A percentile compares a stretch with the other conserved stretches of the same genome.
Evolutionary conservation across 306 rosid species (phyloP).

Genomic region (Mucuna pruriens): DNA sequence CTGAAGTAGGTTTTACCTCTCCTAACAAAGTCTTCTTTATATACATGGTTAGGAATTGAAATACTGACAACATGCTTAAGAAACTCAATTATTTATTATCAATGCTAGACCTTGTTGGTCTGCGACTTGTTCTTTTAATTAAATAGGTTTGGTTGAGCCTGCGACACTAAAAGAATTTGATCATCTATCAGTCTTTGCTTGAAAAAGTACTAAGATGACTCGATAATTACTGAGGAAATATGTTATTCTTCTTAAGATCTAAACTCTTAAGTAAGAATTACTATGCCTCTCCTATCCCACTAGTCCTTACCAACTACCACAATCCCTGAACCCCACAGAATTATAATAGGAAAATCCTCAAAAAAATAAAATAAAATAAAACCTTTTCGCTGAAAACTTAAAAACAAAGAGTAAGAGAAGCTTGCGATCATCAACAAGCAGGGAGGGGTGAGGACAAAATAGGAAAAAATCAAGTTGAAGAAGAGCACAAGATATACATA

Average conservation of each 20-base stretch:
- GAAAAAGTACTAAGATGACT: neutral
- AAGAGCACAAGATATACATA: neutral
- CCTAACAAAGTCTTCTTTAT: too few relatives aligned
- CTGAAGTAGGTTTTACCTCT: too few relatives aligned
- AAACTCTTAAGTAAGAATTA: neutral
- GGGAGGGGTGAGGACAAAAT: neutral
- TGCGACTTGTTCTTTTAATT: too few relatives aligned
- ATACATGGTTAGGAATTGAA: too few relatives aligned
- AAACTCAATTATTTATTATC: too few relatives aligned
- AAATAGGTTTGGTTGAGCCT: neutral
- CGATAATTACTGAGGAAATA: neutral
- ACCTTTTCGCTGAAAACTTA: neutral
- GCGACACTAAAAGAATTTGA: neutral
- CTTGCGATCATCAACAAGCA: neutral
- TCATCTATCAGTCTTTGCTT: neutral
- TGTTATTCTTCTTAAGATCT: neutral
- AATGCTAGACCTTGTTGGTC: too few relatives aligned
- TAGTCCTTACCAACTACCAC: neutral
- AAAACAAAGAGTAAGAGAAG: neutral
- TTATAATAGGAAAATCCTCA: neutral
- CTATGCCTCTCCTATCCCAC: neutral
- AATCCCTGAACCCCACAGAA: constrained; percentile 24
- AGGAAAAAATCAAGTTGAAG: neutral
- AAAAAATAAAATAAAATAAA: neutral
- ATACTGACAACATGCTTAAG: too few relatives aligned